Conservation (phyloP, 2,329 filamentous ascomycete species). For the Blastomyces parvus region DNA sequence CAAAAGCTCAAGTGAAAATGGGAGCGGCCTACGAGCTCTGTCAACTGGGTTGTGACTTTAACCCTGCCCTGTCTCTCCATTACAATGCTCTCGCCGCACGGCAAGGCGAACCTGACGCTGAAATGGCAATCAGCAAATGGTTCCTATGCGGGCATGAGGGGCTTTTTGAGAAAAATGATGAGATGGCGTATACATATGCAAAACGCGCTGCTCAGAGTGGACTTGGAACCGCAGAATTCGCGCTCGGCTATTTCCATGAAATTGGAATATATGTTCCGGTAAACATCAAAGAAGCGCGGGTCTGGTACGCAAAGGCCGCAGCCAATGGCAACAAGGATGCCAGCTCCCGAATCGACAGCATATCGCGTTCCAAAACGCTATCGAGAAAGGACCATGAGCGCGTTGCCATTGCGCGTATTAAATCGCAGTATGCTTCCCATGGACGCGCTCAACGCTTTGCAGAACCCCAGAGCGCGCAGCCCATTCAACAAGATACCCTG, state of each 20-base stretch:
- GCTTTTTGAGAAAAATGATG: slow-evolving; percentile 90
- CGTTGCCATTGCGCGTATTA: slow-evolving; percentile 79
- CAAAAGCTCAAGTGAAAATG: slow-evolving; percentile 96
- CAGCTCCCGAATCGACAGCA: slow-evolving; percentile 66
- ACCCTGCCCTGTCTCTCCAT: slow-evolving; percentile 82
- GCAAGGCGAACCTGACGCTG: slow-evolving; percentile 86
- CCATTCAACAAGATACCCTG: slow-evolving; percentile 33
- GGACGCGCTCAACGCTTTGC: slow-evolving; percentile 23
- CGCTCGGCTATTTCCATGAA: slow-evolving; percentile 94
- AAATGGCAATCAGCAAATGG: slow-evolving; percentile 96
- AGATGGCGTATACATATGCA: slow-evolving; percentile 83
- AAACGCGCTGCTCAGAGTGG: slow-evolving; percentile 73
- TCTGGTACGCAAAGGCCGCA: slow-evolving; percentile 84
- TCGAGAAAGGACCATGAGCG: slow-evolving; percentile 90
- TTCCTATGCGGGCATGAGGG: slow-evolving; percentile 92
- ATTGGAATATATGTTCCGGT: slow-evolving; percentile 88
- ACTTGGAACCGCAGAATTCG: slow-evolving; percentile 85
- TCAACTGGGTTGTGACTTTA: slow-evolving; percentile 88
- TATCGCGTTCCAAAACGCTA: slow-evolving; percentile 71
- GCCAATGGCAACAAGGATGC: slow-evolving; percentile 91
- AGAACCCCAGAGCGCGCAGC: slow-evolving; percentile 29
- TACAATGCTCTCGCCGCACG: slow-evolving; percentile 90
- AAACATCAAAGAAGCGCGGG: slow-evolving; percentile 68
- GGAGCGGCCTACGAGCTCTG: slow-evolving; percentile 91
- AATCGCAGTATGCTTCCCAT: slow-evolving; percentile 64